phyloP scores from a whole-genome alignment of 345 rosid species.

The Cardamine occulta region DNA sequence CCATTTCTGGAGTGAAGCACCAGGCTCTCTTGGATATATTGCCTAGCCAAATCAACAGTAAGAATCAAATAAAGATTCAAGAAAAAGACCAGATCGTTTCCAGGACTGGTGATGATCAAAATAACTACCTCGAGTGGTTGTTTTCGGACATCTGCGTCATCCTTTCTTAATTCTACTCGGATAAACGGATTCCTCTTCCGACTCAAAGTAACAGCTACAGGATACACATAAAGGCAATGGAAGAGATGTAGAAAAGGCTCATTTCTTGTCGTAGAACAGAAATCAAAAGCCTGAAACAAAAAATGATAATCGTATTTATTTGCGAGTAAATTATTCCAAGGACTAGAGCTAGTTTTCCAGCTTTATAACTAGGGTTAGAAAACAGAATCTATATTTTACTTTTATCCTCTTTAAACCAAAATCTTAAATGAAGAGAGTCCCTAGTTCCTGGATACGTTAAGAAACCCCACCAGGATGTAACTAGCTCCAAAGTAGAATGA shows the following conservation, averaged over 20 bases:
- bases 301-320: constrained; percentile 27
- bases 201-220: constrained; percentile 80
- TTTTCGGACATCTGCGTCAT: constrained; percentile 85
- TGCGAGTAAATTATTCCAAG: constrained; percentile 15
- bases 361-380: constrained; percentile 22
- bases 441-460: constrained; percentile 10
- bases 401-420: constrained; percentile 13
- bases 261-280: constrained; percentile 87
- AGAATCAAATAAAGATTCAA: constrained; percentile 35
- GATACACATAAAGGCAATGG: constrained; percentile 94
- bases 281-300: constrained; percentile 94
- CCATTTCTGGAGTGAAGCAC: constrained; percentile 74
- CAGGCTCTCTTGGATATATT: constrained; percentile 82
- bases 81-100: constrained; percentile 10
- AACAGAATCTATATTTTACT: constrained; percentile 14
- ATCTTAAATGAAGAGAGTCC: constrained; percentile 6
- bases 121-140: constrained; percentile 87
- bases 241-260: constrained; percentile 98
- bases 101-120: constrained; percentile 30
- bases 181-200: constrained; percentile 91
- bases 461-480: constrained; percentile 27
- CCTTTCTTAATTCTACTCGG: constrained; percentile 91
- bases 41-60: constrained; percentile 60
- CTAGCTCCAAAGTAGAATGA: constrained; percentile 29
- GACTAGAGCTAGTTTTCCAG: constrained; percentile 14